phyloP scores from a whole-genome alignment of 2,329 filamentous ascomycete species.

The Harringtonia aguacate region DNA sequence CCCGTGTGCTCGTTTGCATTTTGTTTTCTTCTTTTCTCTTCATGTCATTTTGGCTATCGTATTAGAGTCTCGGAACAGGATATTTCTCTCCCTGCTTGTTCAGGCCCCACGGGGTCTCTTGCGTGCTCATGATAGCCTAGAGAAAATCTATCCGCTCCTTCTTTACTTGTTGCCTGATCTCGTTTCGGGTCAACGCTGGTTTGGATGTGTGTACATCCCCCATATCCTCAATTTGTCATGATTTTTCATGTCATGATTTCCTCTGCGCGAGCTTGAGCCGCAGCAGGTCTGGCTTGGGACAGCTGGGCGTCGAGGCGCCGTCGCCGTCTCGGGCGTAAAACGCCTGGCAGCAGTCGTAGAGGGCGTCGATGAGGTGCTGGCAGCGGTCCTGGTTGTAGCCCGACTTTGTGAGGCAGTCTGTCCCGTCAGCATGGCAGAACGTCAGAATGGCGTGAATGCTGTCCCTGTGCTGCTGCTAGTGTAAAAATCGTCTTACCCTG shows the following conservation, averaged over 20 bases:
- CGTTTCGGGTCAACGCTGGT: slow-evolving; percentile 25
- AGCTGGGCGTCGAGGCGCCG: slow-evolving; percentile 65
- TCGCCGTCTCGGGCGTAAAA: slow-evolving; percentile 79
- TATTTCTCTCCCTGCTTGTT: slow-evolving; percentile 86
- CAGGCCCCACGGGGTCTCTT: slow-evolving; percentile 71
- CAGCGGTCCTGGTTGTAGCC: slow-evolving; percentile 81
- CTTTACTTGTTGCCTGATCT: slow-evolving; percentile 58
- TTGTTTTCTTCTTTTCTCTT: slow-evolving; percentile 35
- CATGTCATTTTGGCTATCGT: slow-evolving; percentile 74
- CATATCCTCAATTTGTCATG: not conserved
- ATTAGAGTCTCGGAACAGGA: slow-evolving; percentile 99
- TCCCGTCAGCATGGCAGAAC: not conserved
- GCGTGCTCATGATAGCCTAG: slow-evolving; percentile 99
- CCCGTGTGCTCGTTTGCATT: slow-evolving; percentile 19
- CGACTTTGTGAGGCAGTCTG: slow-evolving; percentile 77
- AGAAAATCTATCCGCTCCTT: slow-evolving; percentile 53
- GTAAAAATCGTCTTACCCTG: not conserved
- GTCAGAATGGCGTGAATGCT: no score
- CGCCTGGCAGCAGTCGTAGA: slow-evolving; percentile 87
- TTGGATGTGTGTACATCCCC: slow-evolving; percentile 26
- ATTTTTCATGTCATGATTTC: slow-evolving; percentile 13
- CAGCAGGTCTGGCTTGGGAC: slow-evolving; percentile 71
- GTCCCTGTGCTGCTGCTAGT: no score
- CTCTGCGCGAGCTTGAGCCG: slow-evolving; percentile 77
- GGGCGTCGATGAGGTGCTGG: slow-evolving; percentile 62